phyloP scores from a whole-genome alignment of 495 filamentous ascomycete genomes.

The Aspergillus nanangensis region DNA sequence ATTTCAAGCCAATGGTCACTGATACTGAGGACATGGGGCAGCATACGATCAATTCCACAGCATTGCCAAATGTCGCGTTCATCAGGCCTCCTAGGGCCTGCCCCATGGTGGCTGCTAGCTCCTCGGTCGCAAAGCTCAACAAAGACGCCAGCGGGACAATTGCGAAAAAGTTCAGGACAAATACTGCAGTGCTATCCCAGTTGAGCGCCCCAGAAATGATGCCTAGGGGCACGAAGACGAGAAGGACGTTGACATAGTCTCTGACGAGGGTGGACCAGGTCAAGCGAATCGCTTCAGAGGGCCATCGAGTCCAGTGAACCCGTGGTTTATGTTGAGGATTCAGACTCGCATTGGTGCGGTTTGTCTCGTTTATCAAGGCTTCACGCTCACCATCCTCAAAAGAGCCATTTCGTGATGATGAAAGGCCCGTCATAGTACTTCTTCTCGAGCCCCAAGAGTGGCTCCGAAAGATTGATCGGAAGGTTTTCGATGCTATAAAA shows the following conservation, averaged over 20 bases:
- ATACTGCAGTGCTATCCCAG: conserved; percentile 74
- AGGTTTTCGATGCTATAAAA: conserved; percentile 21
- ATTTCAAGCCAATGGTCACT: not conserved
- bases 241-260: conserved; percentile 79
- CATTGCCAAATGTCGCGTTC: conserved; percentile 97
- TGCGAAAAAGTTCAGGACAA: conserved; percentile 89
- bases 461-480: conserved; percentile 29
- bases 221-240: conserved; percentile 87
- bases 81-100: conserved; percentile 88
- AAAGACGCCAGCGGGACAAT: conserved; percentile 92
- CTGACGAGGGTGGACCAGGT: conserved; percentile 53
- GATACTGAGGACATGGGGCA: conserved; percentile 4
- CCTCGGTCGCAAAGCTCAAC: conserved; percentile 93
- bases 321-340: conserved; percentile 31
- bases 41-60: conserved; percentile 93
- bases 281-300: conserved; percentile 43
- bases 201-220: conserved; percentile 70
- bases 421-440: conserved; percentile 26
- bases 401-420: conserved; percentile 22
- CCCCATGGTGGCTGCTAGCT: conserved; percentile 77
- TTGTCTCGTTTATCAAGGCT: conserved; percentile 22
- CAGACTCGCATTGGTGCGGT: conserved; percentile 16
- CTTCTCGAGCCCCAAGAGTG: conserved; percentile 27
- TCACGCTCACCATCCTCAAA: conserved; percentile 27
- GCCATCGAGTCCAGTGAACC: conserved; percentile 50